These are phyloP conservation scores for Annona cherimola DNA, from an alignment of 164 flowering plant genomes.

Conservation along the genomic window DNA sequence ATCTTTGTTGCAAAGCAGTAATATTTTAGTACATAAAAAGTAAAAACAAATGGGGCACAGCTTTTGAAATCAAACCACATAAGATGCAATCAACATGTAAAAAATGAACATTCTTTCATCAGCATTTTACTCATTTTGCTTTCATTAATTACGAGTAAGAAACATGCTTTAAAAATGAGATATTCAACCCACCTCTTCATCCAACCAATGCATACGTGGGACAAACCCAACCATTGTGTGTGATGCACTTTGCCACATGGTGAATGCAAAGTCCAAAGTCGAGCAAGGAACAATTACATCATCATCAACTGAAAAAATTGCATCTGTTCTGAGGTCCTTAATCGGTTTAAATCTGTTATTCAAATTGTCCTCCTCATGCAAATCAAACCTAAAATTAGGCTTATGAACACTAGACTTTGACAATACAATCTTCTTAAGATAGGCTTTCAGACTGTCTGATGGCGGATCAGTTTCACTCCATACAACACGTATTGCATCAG, in stretches of 20 bases:
- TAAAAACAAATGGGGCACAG: slow-evolving; percentile 1
- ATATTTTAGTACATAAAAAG: neutral
- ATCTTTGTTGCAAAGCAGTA: neutral
- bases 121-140: neutral
- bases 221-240: slow-evolving; percentile 50
- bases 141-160: neutral
- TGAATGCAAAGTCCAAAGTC: slow-evolving; percentile 45
- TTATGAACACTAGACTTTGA: slow-evolving; percentile 41
- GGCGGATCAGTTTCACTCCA: slow-evolving; percentile 57
- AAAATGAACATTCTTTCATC: neutral
- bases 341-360: slow-evolving; percentile 51
- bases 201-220: slow-evolving; percentile 51
- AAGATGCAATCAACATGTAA: neutral
- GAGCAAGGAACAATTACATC: slow-evolving; percentile 48
- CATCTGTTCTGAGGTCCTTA: slow-evolving; percentile 42
- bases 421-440: slow-evolving; percentile 30
- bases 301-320: slow-evolving; percentile 57
- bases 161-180: neutral
- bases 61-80: neutral
- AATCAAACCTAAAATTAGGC: slow-evolving; percentile 39
- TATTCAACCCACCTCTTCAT: slow-evolving; percentile 25
- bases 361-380: slow-evolving; percentile 41
- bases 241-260: slow-evolving; percentile 52
- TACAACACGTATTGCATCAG: slow-evolving; percentile 46
- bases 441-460: slow-evolving; percentile 30